Percentiles rank a stretch among this genome's conserved stretches.
These are phyloP conservation scores for Catunica adiposa DNA, from an alignment of 2,329 filamentous ascomycete genomes.

Conservation along the genomic window DNA sequence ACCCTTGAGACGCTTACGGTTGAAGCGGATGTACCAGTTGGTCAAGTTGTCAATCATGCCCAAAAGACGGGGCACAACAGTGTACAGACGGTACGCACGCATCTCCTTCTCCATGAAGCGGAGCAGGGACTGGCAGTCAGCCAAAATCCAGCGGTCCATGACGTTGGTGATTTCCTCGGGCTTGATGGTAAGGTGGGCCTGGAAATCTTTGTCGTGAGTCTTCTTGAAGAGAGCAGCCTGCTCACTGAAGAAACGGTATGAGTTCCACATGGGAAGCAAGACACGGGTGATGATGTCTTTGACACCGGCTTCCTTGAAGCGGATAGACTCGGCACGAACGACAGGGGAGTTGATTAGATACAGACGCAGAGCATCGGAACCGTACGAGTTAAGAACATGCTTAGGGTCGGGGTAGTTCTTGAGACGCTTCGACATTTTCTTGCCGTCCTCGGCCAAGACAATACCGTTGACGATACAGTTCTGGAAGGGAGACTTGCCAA, in stretches of 20 bases:
- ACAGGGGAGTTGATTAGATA: constrained; percentile 20
- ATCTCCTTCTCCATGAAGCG: constrained; percentile 90
- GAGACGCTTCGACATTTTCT: constrained; percentile 20
- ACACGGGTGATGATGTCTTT: constrained; percentile 18
- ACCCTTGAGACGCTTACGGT: constrained; percentile 69
- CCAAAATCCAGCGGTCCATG: constrained; percentile 92
- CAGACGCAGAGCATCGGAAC: constrained; percentile 19
- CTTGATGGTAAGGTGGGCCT: constrained; percentile 14
- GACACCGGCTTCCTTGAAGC: constrained; percentile 19
- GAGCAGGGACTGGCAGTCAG: constrained; percentile 77
- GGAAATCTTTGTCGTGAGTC: constrained; percentile 16
- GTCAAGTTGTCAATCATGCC: constrained; percentile 70
- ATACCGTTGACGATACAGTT: constrained; percentile 20
- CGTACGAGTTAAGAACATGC: constrained; percentile 17
- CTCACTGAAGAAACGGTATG: constrained; percentile 19
- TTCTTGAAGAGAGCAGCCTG: constrained; percentile 17
- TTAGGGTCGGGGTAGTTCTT: constrained; percentile 19
- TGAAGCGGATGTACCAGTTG: constrained; percentile 89
- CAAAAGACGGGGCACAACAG: constrained; percentile 63
- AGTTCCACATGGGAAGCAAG: constrained; percentile 19
- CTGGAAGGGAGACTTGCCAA: constrained; percentile 18
- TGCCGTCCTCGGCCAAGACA: constrained; percentile 19
- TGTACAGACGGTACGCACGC: constrained; percentile 61
- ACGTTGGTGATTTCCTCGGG: constrained; percentile 28
- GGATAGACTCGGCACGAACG: constrained; percentile 18